Evolutionary conservation across 2,329 filamentous ascomycete species (phyloP).

Genomic region (Ophiocordyceps polyrhachis-furcata): DNA sequence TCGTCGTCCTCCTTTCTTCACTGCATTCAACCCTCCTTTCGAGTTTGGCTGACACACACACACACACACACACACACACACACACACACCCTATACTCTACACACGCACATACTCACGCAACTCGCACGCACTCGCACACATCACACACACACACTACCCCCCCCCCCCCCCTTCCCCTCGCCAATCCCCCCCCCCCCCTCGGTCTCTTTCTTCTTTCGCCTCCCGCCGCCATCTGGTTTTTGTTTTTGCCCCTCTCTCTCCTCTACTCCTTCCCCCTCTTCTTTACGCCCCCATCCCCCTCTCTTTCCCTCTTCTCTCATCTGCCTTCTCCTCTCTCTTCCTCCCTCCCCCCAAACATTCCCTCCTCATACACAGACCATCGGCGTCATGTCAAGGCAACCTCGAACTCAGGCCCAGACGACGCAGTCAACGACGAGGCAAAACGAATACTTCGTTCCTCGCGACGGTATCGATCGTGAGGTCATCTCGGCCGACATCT

Average conservation of each 20-base stretch:
- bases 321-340: constrained; percentile 4
- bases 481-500: constrained; percentile 71
- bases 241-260: neutral
- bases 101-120: too few species aligned
- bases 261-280: neutral
- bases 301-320: constrained; percentile 7
- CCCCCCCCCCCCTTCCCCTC: neutral
- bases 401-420: constrained; percentile 18
- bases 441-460: constrained; percentile 67
- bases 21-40: too few species aligned
- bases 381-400: constrained; percentile 19
- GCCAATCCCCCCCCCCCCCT: neutral
- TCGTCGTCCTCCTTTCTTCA: too few species aligned
- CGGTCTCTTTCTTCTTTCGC: neutral
- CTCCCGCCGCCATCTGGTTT: neutral
- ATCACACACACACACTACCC: too few species aligned
- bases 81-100: too few species aligned
- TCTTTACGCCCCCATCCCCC: neutral
- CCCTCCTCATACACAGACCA: constrained; percentile 1
- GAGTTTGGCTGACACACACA: too few species aligned
- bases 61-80: too few species aligned
- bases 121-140: too few species aligned
- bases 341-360: constrained; percentile 1
- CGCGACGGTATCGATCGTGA: constrained; percentile 68
- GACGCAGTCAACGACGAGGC: constrained; percentile 22